Evolutionary conservation across 768 basidiomycete species (phyloP).

Genomic region (Mycena galericulata): DNA sequence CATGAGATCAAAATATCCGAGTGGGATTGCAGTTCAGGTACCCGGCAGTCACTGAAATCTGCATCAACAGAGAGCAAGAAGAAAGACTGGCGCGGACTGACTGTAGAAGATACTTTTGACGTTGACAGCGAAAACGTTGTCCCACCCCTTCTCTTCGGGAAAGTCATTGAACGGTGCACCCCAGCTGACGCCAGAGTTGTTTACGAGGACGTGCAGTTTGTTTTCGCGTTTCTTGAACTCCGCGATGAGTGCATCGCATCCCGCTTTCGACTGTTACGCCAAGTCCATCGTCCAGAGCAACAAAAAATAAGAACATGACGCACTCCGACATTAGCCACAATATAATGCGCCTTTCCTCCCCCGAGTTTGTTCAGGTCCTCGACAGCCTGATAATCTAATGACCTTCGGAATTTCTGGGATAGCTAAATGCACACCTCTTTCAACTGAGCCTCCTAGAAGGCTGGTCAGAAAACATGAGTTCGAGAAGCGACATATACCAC

Average conservation of each 20-base stretch:
- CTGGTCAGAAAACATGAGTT: too few relatives aligned
- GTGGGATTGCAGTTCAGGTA: not conserved
- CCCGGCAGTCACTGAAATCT: conserved; percentile 38
- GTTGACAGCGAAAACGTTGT: conserved; percentile 24
- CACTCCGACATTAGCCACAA: conserved; percentile 35
- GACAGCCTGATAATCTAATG: not conserved
- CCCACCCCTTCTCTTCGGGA: conserved; percentile 50
- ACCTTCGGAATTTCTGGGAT: not conserved
- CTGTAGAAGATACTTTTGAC: conserved; percentile 25
- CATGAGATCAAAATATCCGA: conserved; percentile 9
- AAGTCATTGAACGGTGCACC: conserved; percentile 59
- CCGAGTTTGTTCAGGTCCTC: conserved; percentile 26
- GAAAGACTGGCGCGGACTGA: too few relatives aligned
- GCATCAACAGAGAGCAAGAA: too few relatives aligned
- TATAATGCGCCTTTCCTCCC: conserved; percentile 20
- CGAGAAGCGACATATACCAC: too few relatives aligned
- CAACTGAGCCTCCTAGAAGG: conserved; percentile 19
- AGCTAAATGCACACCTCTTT: conserved; percentile 23
- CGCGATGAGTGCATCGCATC: conserved; percentile 51
- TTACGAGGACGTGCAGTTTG: conserved; percentile 68
- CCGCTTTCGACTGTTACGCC: conserved; percentile 60
- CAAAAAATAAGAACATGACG: too few relatives aligned
- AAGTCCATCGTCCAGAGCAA: too few relatives aligned
- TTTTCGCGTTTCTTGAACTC: conserved; percentile 65
- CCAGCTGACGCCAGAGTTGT: conserved; percentile 76